Percentiles rank a stretch among this genome's conserved stretches.
Evolutionary conservation across 2,329 filamentous ascomycete genomes (phyloP).

Genomic region (Stenocarpella maydis): DNA sequence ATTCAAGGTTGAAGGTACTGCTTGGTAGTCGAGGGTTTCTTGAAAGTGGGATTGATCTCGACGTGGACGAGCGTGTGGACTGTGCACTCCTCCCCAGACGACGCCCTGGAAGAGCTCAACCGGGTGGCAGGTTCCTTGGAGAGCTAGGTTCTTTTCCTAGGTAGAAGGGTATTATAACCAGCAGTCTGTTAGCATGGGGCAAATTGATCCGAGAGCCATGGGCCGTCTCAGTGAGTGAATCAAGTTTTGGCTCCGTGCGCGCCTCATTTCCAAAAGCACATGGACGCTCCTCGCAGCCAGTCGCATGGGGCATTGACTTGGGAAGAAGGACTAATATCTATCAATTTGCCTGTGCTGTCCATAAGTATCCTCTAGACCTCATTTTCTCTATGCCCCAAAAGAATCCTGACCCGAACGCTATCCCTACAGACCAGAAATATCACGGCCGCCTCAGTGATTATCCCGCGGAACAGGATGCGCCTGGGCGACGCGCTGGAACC

Average conservation of each 20-base stretch:
- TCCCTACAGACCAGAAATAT: conserved; percentile 39
- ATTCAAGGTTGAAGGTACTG: not conserved
- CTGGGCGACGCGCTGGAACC: conserved; percentile 57
- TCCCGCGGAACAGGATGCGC: conserved; percentile 50
- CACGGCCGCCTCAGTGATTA: conserved; percentile 48
- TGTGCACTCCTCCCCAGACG: not conserved
- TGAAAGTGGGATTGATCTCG: not conserved
- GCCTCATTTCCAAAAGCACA: not conserved
- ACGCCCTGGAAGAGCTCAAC: not conserved
- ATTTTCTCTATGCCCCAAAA: not conserved
- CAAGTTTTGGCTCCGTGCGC: no score
- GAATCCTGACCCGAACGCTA: not conserved
- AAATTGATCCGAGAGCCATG: no score
- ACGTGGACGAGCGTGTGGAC: not conserved
- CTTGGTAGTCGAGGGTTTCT: not conserved
- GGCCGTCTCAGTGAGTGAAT: no score
- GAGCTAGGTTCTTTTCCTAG: not conserved
- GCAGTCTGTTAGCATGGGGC: not conserved
- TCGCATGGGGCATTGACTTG: not conserved
- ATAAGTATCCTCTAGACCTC: not conserved
- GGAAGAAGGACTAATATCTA: not conserved
- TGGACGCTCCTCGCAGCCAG: not conserved
- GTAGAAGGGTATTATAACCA: not conserved
- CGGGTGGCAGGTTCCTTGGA: not conserved
- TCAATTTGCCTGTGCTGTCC: not conserved